Evolutionary conservation across 1,284 basidiomycete species (phyloP).

Genomic region (Cutaneotrichosporon sp.): DNA sequence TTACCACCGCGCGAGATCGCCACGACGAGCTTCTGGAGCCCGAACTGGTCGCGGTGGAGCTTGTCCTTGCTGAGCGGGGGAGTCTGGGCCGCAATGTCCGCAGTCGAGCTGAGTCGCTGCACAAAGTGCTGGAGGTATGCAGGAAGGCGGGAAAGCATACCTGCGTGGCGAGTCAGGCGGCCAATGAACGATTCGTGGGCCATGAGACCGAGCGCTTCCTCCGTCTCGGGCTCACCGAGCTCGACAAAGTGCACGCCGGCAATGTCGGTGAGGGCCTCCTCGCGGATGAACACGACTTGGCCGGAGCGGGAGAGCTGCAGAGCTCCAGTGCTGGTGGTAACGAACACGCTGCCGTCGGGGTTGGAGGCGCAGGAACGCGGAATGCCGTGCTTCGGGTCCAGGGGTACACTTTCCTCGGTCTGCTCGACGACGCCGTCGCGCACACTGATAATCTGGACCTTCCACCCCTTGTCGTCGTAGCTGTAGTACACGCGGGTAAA

Average conservation of each 20-base stretch:
- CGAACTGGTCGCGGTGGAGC: constrained; percentile 73
- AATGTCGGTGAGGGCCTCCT: constrained; percentile 74
- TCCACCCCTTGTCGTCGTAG: constrained; percentile 35
- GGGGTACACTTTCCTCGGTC: constrained; percentile 41
- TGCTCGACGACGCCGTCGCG: constrained; percentile 20
- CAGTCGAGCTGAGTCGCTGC: constrained; percentile 70
- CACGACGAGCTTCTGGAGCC: constrained; percentile 81
- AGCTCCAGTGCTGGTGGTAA: constrained; percentile 75
- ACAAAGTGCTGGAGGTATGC: constrained; percentile 66
- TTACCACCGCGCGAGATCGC: constrained; percentile 71
- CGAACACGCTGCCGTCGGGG: constrained; percentile 43
- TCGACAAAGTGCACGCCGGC: constrained; percentile 70
- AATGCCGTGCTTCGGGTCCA: constrained; percentile 71
- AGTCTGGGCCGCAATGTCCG: constrained; percentile 57
- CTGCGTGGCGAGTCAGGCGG: constrained; percentile 63
- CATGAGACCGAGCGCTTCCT: constrained; percentile 53
- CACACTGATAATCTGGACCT: constrained; percentile 16
- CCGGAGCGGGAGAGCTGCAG: constrained; percentile 73
- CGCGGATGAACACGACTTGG: constrained; percentile 70
- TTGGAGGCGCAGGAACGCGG: constrained; percentile 49
- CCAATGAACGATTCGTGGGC: constrained; percentile 61
- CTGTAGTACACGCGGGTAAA: constrained; percentile 75
- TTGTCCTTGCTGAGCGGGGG: constrained; percentile 45
- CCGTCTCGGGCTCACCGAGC: constrained; percentile 66
- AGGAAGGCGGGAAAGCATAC: constrained; percentile 70